These are phyloP conservation scores for Agapanthus africanus DNA, from an alignment of 106 monocot species.

Conservation along the genomic window DNA sequence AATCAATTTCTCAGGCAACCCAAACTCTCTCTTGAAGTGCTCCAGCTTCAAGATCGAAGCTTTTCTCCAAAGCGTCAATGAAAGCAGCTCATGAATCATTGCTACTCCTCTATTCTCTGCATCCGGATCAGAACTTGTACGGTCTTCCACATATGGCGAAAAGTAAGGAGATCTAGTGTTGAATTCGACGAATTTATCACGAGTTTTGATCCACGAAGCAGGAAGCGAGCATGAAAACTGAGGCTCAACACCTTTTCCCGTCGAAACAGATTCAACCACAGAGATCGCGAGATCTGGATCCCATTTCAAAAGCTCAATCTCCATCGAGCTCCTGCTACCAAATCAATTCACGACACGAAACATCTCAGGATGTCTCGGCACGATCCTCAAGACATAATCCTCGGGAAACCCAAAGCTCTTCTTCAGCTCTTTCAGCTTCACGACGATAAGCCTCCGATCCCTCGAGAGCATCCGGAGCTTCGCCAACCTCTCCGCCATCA, in stretches of 20 bases:
- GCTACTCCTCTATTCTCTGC: conserved; percentile 63
- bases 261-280: conserved; percentile 41
- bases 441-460: conserved; percentile 46
- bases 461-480: conserved; percentile 75
- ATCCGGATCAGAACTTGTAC: conserved; percentile 14
- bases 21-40: conserved; percentile 77
- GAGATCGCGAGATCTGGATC: conserved; percentile 55
- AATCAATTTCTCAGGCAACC: conserved; percentile 57
- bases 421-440: conserved; percentile 66
- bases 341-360: conserved; percentile 50
- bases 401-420: conserved; percentile 72
- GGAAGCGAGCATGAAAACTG: conserved; percentile 57
- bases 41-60: conserved; percentile 79
- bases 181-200: conserved; percentile 53
- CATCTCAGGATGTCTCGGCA: conserved; percentile 36
- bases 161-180: conserved; percentile 50
- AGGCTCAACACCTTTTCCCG: conserved; percentile 19
- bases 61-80: conserved; percentile 88
- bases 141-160: conserved; percentile 55
- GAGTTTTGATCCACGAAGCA: conserved; percentile 46
- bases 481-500: conserved; percentile 45
- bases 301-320: conserved; percentile 74
- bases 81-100: conserved; percentile 75
- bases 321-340: conserved; percentile 55
- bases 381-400: conserved; percentile 62